Conservation (phyloP, 495 filamentous ascomycete species). For the Thermothielavioides terrestris region DNA sequence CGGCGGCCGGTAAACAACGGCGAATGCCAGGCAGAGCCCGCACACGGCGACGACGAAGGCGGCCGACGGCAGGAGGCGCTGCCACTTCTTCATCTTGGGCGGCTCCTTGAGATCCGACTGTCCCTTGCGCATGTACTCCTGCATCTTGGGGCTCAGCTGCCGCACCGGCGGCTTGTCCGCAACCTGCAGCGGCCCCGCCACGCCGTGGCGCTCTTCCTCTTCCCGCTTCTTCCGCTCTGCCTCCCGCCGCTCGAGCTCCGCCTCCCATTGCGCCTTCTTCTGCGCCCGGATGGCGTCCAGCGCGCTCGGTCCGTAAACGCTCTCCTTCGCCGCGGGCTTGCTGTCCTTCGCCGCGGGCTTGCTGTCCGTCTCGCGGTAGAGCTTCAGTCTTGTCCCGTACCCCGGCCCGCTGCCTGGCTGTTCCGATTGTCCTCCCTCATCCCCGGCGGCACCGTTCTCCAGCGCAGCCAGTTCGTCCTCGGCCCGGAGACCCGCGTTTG, state of each 20-base stretch:
- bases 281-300: slow-evolving; percentile 43
- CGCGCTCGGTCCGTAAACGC: slow-evolving; percentile 38
- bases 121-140: slow-evolving; percentile 28
- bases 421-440: too few relatives aligned
- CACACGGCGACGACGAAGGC: slow-evolving; percentile 47
- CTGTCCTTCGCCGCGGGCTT: slow-evolving; percentile 11
- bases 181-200: slow-evolving; percentile 41
- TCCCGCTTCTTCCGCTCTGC: slow-evolving; percentile 44
- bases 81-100: slow-evolving; percentile 39
- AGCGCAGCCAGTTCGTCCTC: slow-evolving; percentile 52
- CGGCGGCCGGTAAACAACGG: slow-evolving; percentile 56
- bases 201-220: slow-evolving; percentile 41
- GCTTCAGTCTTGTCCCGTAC: slow-evolving; percentile 10
- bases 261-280: slow-evolving; percentile 35
- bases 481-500: slow-evolving; percentile 45
- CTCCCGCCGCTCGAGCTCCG: slow-evolving; percentile 38
- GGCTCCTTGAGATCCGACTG: slow-evolving; percentile 37
- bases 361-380: slow-evolving; percentile 21
- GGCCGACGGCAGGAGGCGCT: slow-evolving; percentile 58
- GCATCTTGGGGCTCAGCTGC: slow-evolving; percentile 28
- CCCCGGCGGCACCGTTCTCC: slow-evolving; percentile 31
- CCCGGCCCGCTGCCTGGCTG: slow-evolving; percentile 39
- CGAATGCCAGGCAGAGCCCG: slow-evolving; percentile 45
- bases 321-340: slow-evolving; percentile 6
- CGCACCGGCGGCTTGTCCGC: slow-evolving; percentile 21